These are phyloP conservation scores for Fusarium beomiforme DNA, from an alignment of 2,329 filamentous ascomycete genomes.

Conservation along the genomic window DNA sequence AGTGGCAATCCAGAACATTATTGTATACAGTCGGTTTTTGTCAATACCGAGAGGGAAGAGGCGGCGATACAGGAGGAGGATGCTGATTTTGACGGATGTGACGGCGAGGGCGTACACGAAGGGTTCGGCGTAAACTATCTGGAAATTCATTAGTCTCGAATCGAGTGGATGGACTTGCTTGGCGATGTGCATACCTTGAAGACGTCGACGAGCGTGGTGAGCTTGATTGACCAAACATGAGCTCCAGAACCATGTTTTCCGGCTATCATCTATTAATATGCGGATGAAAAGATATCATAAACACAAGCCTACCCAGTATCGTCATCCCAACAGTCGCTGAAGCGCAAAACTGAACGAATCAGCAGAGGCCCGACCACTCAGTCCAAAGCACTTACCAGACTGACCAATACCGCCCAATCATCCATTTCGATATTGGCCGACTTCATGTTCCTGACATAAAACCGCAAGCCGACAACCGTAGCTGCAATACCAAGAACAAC, in stretches of 20 bases:
- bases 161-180: background rate
- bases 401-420: conserved; percentile 10
- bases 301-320: background rate
- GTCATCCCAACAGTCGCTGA: conserved; percentile 5
- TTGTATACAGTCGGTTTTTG: conserved; percentile 4
- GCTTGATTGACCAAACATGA: conserved; percentile 11
- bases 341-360: background rate
- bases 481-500: background rate
- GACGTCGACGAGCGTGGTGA: background rate
- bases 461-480: background rate
- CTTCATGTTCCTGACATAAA: conserved; percentile 23
- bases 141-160: accelerated
- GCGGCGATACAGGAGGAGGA: conserved; percentile 13
- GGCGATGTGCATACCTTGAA: background rate
- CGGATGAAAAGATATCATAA: accelerated
- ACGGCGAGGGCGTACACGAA: conserved; percentile 19
- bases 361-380: accelerated
- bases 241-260: background rate
- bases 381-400: background rate
- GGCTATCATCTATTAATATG: background rate
- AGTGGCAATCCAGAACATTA: conserved; percentile 4
- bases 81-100: conserved; percentile 16
- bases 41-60: conserved; percentile 17
- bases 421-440: conserved; percentile 6
- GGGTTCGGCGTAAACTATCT: conserved; percentile 12